Base-by-base conservation (phyloP, 208 protist species). In the Acanthamoeba culbertsoni region DNA sequence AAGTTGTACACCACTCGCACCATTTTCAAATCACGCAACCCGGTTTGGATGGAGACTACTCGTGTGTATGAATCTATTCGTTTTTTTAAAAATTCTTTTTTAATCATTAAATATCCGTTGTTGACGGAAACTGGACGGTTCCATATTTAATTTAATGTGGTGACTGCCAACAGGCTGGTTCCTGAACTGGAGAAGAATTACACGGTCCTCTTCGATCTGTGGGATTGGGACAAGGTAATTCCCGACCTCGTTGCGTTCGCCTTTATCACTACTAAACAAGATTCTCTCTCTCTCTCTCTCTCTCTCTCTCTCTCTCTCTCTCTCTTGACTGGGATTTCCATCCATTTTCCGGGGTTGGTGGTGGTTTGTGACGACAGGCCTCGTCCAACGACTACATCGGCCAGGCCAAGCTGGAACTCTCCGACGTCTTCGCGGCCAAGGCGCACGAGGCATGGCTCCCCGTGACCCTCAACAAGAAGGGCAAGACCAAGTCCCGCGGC, bases 311-410 rank as follows among this genome's bases (percentile, higher is more conserved):
- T 75, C 63, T 43, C 7, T 8, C 63, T 12, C 3, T 26, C 63
- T 75, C 63, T 43, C 63, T 26, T 40, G 18, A 23, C 53, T 3
- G 23, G 16, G 8, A 3, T n/a, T 2, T 62, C 28, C 53, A 20
- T n/a, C 7, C 14, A 5, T 62, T 3, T 26, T 62, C 28, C 23
- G 20, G 3, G 2, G 23, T 3, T 62, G 23, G 48, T 55, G 48
- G 7, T 7, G 4, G 53, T 62, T 14, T 62, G 53, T 55, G 48
- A 8, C 48, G 12, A 68, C 65, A 77, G 65, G 65, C 65, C 26
- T 86, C 77, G 31, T 73, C 55, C 7, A 91, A 91, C 55, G 86
- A 91, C 59, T 91, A 73, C 57, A 73, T 73, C 33, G 86, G 86
- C 42, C 18, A 28, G 8, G 86, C 59, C 4, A 42, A 57, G 86